A percentile compares a stretch with the other conserved stretches of the same genome.
Evolutionary conservation across 352 stramenopile species (phyloP).

Genomic region (Albugo laibachii): DNA sequence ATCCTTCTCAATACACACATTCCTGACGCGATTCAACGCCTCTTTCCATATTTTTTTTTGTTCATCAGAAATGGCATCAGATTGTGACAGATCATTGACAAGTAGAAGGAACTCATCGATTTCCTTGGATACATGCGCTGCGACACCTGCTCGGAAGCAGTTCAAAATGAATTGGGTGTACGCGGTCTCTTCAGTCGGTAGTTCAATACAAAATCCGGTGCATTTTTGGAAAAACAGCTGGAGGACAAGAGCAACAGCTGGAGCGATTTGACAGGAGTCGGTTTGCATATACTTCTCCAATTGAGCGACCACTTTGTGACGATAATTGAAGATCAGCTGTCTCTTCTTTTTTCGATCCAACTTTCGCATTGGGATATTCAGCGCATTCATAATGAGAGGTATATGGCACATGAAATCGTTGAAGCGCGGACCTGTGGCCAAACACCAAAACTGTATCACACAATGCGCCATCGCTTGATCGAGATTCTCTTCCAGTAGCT

Average conservation of each 20-base stretch:
- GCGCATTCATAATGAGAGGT: constrained; percentile 21
- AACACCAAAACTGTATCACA: constrained; percentile 45
- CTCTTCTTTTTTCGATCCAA: constrained; percentile 70
- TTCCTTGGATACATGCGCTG: too few relatives aligned
- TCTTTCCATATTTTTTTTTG: too few relatives aligned
- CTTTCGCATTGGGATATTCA: constrained; percentile 64
- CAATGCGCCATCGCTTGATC: constrained; percentile 21
- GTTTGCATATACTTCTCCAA: constrained; percentile 15
- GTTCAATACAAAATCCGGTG: constrained; percentile 12
- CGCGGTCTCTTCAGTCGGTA: neutral
- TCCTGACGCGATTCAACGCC: too few relatives aligned
- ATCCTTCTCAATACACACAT: too few relatives aligned
- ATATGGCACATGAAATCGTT: constrained; percentile 42
- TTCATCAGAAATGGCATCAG: too few relatives aligned
- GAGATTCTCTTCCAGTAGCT: constrained; percentile 34
- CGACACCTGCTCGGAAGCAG: too few relatives aligned
- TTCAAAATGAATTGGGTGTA: too few relatives aligned
- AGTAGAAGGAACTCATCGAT: too few relatives aligned
- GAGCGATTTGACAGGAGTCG: constrained; percentile 9
- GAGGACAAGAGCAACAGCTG: constrained; percentile 13
- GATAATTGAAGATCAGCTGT: constrained; percentile 40
- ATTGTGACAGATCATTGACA: too few relatives aligned
- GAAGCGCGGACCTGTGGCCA: constrained; percentile 11
- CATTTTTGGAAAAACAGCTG: constrained; percentile 60
- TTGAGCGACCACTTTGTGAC: constrained; percentile 21